phyloP scores from a whole-genome alignment of 495 filamentous ascomycete genomes.

The Xylaria bambusicola region DNA sequence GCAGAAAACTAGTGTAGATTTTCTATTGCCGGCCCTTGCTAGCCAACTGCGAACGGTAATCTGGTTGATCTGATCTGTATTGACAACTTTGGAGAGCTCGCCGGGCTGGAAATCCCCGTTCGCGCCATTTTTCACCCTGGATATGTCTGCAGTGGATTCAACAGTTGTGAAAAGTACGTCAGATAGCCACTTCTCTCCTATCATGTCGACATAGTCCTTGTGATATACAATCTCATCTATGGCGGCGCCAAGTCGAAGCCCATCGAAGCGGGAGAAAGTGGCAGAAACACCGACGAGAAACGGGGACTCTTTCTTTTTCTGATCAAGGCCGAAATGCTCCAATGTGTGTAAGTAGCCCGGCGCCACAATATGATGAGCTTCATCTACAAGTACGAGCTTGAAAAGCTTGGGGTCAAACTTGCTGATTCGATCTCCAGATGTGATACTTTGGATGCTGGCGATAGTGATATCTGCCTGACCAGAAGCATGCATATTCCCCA shows the following conservation, averaged over 20 bases:
- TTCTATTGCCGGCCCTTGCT: constrained; percentile 66
- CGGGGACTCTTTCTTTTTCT: constrained; percentile 57
- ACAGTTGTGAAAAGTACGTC: constrained; percentile 93
- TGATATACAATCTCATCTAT: constrained; percentile 98
- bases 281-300: constrained; percentile 89
- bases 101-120: constrained; percentile 78
- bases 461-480: constrained; percentile 89
- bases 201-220: constrained; percentile 97
- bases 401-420: constrained; percentile 81
- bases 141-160: constrained; percentile 74
- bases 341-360: constrained; percentile 71
- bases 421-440: constrained; percentile 66
- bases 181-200: constrained; percentile 79
- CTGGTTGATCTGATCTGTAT: constrained; percentile 74
- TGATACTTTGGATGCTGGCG: constrained; percentile 83
- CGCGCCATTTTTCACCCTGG: constrained; percentile 59
- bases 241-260: constrained; percentile 79
- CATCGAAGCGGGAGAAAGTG: constrained; percentile 87
- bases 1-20: constrained; percentile 91
- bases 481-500: constrained; percentile 73
- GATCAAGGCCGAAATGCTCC: constrained; percentile 70
- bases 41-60: constrained; percentile 85
- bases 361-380: constrained; percentile 97
- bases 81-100: constrained; percentile 76
- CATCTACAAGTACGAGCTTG: constrained; percentile 93